Conservation (phyloP, 768 basidiomycete species). For the Tulasnella sp. region DNA sequence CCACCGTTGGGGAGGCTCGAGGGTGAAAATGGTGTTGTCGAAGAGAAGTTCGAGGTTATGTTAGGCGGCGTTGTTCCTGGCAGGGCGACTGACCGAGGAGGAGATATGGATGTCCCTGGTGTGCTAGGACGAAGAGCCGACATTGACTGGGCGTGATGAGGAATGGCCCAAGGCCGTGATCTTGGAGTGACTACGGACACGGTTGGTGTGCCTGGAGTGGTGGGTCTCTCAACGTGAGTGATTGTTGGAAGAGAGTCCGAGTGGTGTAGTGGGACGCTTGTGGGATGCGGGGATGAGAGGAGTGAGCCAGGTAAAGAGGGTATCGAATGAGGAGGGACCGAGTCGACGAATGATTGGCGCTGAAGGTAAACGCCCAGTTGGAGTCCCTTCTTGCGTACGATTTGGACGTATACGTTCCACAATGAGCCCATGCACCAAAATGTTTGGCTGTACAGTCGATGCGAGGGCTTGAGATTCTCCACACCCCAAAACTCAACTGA, state of each 20-base stretch:
- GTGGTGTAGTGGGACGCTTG: neutral
- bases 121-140: slow-evolving; percentile 7
- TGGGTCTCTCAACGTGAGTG: neutral
- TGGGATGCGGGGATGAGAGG: neutral
- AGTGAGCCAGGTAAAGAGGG: slow-evolving; percentile 32
- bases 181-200: neutral
- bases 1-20: neutral
- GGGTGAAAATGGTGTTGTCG: neutral
- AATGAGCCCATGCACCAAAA: slow-evolving; percentile 83
- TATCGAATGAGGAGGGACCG: slow-evolving; percentile 60
- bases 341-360: slow-evolving; percentile 61
- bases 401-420: slow-evolving; percentile 83
- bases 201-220: neutral
- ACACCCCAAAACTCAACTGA: slow-evolving; percentile 87
- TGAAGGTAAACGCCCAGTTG: slow-evolving; percentile 87
- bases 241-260: neutral
- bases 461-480: slow-evolving; percentile 71
- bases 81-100: neutral
- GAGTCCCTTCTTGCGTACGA: slow-evolving; percentile 65
- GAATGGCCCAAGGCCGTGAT: slow-evolving; percentile 11
- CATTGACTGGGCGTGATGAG: slow-evolving; percentile 7
- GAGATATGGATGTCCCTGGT: neutral
- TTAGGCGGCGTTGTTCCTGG: neutral
- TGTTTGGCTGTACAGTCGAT: slow-evolving; percentile 69
- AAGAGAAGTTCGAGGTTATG: neutral